A percentile compares a stretch with the other conserved stretches of the same genome.
Conservation (phyloP, 805 yeast genomes). For the Monosporozyma aerobia region DNA sequence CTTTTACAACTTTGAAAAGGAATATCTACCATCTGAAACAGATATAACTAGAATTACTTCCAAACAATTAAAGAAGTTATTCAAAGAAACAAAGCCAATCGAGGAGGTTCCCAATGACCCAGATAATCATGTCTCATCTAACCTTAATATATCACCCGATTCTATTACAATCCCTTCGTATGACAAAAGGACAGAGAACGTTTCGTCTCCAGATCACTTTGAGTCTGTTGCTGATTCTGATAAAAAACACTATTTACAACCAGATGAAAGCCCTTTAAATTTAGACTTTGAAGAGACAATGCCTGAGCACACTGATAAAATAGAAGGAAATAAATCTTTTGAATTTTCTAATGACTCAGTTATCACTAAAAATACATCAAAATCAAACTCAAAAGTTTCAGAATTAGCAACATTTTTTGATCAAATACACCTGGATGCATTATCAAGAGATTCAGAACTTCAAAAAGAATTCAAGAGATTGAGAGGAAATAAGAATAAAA, state of each 20-base stretch:
- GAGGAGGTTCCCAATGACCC: constrained; percentile 1
- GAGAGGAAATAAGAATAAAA: constrained; percentile 49
- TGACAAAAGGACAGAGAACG: not conserved
- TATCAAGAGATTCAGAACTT: constrained; percentile 76
- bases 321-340: not conserved
- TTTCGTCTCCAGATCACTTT: not conserved
- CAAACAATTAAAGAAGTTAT: constrained; percentile 68
- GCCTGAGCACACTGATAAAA: not conserved
- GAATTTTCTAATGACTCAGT: not conserved
- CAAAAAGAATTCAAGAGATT: constrained; percentile 75
- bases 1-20: constrained; percentile 68
- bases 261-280: not conserved
- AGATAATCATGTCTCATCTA: not conserved
- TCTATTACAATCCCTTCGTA: not conserved
- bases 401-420: constrained; percentile 61
- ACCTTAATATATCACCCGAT: not conserved
- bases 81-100: constrained; percentile 21
- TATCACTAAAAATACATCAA: not conserved
- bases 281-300: not conserved
- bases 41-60: constrained; percentile 89
- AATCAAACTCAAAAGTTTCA: constrained; percentile 37
- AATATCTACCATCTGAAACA: constrained; percentile 80
- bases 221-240: not conserved
- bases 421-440: constrained; percentile 67
- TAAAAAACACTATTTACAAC: not conserved